Conservation (phyloP, 176 grass and related monocot genomes). For the Zoysia pacifica region DNA sequence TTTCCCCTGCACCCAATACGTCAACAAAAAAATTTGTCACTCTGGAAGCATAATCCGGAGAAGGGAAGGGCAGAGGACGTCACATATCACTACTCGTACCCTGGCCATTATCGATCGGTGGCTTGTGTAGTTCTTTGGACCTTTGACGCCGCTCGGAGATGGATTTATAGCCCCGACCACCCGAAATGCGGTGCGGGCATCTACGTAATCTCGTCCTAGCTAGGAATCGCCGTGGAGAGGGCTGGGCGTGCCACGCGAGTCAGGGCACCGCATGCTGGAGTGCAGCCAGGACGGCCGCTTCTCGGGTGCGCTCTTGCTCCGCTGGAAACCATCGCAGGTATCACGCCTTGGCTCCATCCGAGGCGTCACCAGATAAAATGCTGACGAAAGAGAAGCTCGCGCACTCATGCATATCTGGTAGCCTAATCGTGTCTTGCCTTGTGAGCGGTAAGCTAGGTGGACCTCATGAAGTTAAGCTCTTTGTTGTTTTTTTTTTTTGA, state of each 20-base stretch:
- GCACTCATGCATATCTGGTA: background rate
- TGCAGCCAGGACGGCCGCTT: no score
- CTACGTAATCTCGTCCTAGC: background rate
- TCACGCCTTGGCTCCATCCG: background rate
- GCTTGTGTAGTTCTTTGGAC: background rate
- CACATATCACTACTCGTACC: background rate
- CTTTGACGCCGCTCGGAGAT: no score
- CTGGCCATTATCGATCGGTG: background rate
- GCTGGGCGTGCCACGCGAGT: slow-evolving; percentile 1
- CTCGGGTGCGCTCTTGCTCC: background rate
- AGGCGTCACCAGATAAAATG: background rate
- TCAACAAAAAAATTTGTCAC: background rate
- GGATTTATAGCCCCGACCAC: background rate
- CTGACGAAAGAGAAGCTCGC: background rate
- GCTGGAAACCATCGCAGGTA: background rate
- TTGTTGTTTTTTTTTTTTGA: background rate
- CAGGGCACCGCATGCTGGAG: background rate
- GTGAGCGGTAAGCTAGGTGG: background rate
- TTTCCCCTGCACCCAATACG: background rate
- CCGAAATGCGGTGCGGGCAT: background rate
- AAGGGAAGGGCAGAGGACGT: background rate
- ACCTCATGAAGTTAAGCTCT: background rate
- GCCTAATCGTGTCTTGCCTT: background rate
- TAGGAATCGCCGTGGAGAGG: background rate
- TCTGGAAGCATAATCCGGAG: background rate